Conservation (phyloP, 139 green algal genomes). For the Tetratostichococcus sp. region DNA sequence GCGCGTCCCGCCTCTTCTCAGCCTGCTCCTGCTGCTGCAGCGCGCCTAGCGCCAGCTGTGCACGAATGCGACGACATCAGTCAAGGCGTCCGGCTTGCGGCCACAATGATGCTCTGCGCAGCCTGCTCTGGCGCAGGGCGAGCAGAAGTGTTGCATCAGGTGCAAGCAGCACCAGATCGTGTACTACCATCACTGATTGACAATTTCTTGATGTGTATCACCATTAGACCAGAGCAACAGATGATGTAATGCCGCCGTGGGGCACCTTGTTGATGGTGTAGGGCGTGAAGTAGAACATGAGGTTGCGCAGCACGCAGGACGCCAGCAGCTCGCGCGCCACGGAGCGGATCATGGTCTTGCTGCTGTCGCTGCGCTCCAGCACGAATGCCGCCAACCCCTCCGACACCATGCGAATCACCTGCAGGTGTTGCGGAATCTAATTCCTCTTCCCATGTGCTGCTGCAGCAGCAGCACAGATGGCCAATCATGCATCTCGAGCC, state of each 20-base stretch:
- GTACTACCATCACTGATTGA: too few species aligned
- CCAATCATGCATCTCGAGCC: too few species aligned
- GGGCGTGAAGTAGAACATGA: constrained; percentile 48
- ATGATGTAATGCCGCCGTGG: neutral
- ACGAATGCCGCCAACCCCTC: constrained; percentile 47
- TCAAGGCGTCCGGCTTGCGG: too few species aligned
- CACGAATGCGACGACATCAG: too few species aligned
- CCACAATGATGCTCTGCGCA: too few species aligned
- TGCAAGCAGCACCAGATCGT: too few species aligned
- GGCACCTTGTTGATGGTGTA: constrained; percentile 53
- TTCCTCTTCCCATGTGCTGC: too few species aligned
- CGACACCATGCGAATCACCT: constrained; percentile 43
- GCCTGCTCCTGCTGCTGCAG: constrained; percentile 19
- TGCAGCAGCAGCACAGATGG: too few species aligned
- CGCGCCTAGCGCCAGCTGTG: constrained; percentile 10
- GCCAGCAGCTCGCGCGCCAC: constrained; percentile 63
- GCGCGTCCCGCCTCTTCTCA: neutral
- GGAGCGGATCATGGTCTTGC: constrained; percentile 27
- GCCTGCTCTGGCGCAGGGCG: too few species aligned
- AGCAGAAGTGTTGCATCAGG: neutral
- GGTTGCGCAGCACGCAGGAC: constrained; percentile 46
- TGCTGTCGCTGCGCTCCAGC: constrained; percentile 38
- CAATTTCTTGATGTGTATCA: too few species aligned
- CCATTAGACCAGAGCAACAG: too few species aligned
- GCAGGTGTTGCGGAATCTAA: neutral